Evolutionary conservation across 352 stramenopile species (phyloP), one percentile per base, ranked within the genome.

Genomic region (Globisporangium lucens): DNA sequence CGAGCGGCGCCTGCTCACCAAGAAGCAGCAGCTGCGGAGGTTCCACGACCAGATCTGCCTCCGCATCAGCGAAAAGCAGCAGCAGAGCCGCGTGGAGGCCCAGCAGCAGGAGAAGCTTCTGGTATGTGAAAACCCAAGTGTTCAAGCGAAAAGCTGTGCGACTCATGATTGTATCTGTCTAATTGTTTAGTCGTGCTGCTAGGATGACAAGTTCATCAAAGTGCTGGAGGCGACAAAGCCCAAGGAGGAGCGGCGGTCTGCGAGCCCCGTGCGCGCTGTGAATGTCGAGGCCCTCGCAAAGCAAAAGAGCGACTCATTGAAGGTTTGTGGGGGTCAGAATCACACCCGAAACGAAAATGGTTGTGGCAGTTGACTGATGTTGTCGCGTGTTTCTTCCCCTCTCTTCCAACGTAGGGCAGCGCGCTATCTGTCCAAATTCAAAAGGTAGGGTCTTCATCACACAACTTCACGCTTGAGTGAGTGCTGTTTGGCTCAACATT

Each of bases 1-100:
- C 10, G 65, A 76, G 67, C 52, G 61, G 30, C 80, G 80, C 1
- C 43, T 82, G 27, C 71, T 52, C 22, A n/a, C 57, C 3, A 77
- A 83, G 53, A 75, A 77, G 15, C 73, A 76, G 52, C 64, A 87
- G 46, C 64, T 91, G 51, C 79, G 76, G 33, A 72, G 74, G 27
- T 91, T 91, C 59, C 82, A 87, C 53, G 76, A 80, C 15, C 80
- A 89, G 59, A 84, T 87, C 27, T 91, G 83, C 66, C 55, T 74
- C 29, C 78, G 81, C 5, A 82, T 91, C 35, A 83, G 74, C 27
- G 80, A 78, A 15, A 74, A 70, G 56, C 76, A 82, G 61, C 59
- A 74, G 15, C 67, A 83, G 67, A 72, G 85, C 46, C 79, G 73
- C 2, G 59, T 75, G 56, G 53, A 77, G 41, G 38, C 63, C 22